A percentile compares a stretch with the other conserved stretches of the same genome.
Evolutionary conservation across 768 basidiomycete species (phyloP).

Genomic region (Podaxis sp.): DNA sequence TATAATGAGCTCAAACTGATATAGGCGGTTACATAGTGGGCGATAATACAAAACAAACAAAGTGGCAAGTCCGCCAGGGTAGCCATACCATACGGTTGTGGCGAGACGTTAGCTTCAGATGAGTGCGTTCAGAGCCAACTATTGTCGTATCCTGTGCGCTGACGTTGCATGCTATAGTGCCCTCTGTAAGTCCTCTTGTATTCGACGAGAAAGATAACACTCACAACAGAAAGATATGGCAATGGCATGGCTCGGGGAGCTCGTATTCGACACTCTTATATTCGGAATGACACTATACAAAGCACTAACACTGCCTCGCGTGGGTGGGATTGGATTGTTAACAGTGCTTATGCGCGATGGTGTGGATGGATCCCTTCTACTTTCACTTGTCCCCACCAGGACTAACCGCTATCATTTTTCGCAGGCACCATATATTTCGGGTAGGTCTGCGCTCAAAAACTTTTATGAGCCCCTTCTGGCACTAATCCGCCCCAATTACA

Average conservation of each 20-base stretch:
- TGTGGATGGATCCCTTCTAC: conserved; percentile 9
- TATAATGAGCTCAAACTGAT: neutral
- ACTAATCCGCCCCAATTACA: neutral
- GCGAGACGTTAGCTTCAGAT: neutral
- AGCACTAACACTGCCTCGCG: conserved; percentile 23
- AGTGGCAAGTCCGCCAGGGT: neutral
- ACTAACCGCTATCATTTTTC: neutral
- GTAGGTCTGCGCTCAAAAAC: conserved; percentile 15
- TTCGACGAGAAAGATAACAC: conserved; percentile 15
- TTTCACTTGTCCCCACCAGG: neutral
- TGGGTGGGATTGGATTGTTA: conserved; percentile 22
- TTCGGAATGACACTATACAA: conserved; percentile 39
- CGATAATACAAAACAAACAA: neutral
- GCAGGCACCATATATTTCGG: conserved; percentile 36
- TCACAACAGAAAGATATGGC: neutral
- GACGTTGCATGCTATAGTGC: neutral
- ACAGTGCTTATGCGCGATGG: conserved; percentile 36
- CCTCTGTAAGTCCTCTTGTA: neutral
- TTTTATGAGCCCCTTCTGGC: neutral
- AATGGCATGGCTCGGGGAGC: neutral
- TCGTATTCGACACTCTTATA: conserved; percentile 36
- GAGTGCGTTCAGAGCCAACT: neutral
- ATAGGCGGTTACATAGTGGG: conserved; percentile 12
- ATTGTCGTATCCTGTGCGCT: conserved; percentile 9
- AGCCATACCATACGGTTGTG: neutral